Percentiles rank a stretch among this genome's conserved stretches.
Conservation (phyloP, 768 basidiomycete genomes). For the Psilocybe cubensis region DNA sequence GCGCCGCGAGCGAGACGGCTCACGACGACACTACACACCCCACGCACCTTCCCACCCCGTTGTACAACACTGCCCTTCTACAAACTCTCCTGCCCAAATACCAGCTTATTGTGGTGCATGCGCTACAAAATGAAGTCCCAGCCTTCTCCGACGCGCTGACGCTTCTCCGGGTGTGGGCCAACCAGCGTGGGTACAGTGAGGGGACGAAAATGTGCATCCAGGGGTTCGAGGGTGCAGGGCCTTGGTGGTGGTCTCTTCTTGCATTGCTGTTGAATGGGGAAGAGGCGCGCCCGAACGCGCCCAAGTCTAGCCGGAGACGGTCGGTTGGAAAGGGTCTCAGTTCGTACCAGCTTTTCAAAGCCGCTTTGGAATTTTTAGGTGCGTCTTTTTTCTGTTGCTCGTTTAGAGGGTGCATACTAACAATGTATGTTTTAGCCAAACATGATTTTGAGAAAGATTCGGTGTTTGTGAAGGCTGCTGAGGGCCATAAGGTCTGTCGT, state of each 20-base stretch:
- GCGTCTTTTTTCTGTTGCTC: slow-evolving; percentile 28
- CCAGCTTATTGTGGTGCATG: slow-evolving; percentile 57
- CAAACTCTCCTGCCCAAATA: slow-evolving; percentile 48
- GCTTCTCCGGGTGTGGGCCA: slow-evolving; percentile 88
- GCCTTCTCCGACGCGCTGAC: slow-evolving; percentile 76
- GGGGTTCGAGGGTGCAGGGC: slow-evolving; percentile 71
- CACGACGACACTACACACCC: slow-evolving; percentile 24
- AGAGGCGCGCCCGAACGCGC: slow-evolving; percentile 41
- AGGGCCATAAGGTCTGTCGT: slow-evolving; percentile 55
- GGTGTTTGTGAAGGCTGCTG: slow-evolving; percentile 60
- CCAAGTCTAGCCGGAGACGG: slow-evolving; percentile 43
- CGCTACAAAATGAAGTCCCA: slow-evolving; percentile 55
- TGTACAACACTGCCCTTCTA: slow-evolving; percentile 81
- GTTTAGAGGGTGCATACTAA: background rate
- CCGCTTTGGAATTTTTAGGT: slow-evolving; percentile 85
- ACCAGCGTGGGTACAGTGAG: slow-evolving; percentile 78
- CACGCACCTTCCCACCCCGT: slow-evolving; percentile 60
- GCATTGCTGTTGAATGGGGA: slow-evolving; percentile 70
- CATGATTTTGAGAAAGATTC: slow-evolving; percentile 64
- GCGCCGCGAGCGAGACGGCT: slow-evolving; percentile 17
- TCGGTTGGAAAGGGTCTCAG: slow-evolving; percentile 82
- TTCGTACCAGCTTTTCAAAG: slow-evolving; percentile 89
- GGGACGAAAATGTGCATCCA: slow-evolving; percentile 58
- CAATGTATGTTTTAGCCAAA: slow-evolving; percentile 50
- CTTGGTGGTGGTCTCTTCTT: slow-evolving; percentile 71